Conservation (phyloP, 306 rosid species). For the barrel medic (Medicago truncatula) region DNA sequence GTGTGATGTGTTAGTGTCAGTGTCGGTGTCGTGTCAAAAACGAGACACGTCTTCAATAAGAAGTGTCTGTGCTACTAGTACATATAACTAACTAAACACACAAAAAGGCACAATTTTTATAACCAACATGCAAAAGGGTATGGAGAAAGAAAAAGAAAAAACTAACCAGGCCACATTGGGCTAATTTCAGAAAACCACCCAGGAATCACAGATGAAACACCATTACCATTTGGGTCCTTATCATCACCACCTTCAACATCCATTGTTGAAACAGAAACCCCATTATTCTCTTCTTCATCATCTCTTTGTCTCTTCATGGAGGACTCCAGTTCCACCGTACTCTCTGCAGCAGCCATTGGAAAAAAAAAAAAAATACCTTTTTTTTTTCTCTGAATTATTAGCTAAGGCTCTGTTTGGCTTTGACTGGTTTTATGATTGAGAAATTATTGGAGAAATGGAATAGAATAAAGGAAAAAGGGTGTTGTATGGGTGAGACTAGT, state of each 20-base stretch:
- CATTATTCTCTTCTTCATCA: constrained; percentile 64
- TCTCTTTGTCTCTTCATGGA: constrained; percentile 66
- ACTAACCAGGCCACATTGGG: constrained; percentile 99
- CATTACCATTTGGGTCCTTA: constrained; percentile 46
- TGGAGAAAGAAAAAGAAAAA: not conserved
- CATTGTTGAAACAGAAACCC: constrained; percentile 48
- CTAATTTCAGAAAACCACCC: constrained; percentile 99
- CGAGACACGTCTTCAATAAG: not conserved
- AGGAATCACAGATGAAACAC: constrained; percentile 74
- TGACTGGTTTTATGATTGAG: constrained; percentile 22
- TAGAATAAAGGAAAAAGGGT: constrained; percentile 36
- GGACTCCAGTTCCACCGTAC: constrained; percentile 35
- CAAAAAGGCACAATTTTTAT: constrained; percentile 17
- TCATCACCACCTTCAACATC: constrained; percentile 47
- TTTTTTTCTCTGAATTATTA: constrained; percentile 2
- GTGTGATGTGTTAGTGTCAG: no score
- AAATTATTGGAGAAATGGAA: constrained; percentile 43
- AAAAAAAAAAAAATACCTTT: not conserved
- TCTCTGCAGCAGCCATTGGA: constrained; percentile 67
- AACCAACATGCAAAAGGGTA: constrained; percentile 25
- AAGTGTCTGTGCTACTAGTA: not conserved
- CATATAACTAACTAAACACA: not conserved
- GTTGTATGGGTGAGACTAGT: constrained; percentile 20
- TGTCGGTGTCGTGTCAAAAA: not conserved
- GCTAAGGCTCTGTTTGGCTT: constrained; percentile 32